phyloP scores from a whole-genome alignment of 495 filamentous ascomycete genomes.

The Xylaria telfairii region DNA sequence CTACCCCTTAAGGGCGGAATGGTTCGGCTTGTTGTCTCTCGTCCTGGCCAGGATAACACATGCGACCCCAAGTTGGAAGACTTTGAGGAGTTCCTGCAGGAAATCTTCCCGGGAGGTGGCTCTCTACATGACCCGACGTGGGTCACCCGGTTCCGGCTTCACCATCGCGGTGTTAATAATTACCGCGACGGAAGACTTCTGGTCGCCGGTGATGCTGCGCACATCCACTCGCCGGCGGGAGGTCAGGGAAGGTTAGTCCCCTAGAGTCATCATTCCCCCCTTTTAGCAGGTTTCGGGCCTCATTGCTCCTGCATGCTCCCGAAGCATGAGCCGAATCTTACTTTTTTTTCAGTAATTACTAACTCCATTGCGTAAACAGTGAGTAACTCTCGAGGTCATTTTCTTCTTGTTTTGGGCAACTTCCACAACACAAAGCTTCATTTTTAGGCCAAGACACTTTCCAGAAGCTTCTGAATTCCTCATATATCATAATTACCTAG shows the following conservation, averaged over 20 bases:
- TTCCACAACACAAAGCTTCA: too few species aligned
- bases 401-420: too few species aligned
- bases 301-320: too few species aligned
- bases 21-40: slow-evolving; percentile 42
- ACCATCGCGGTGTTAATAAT: slow-evolving; percentile 40
- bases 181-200: slow-evolving; percentile 53
- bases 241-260: slow-evolving; percentile 61
- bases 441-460: too few species aligned
- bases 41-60: slow-evolving; percentile 6
- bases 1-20: slow-evolving; percentile 40
- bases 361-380: too few species aligned
- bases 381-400: too few species aligned
- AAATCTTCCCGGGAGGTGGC: slow-evolving; percentile 38
- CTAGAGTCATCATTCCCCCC: too few species aligned
- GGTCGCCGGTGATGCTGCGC: slow-evolving; percentile 63
- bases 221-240: slow-evolving; percentile 60
- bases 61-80: slow-evolving; percentile 35
- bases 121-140: slow-evolving; percentile 39
- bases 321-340: too few species aligned
- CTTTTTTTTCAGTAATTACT: too few species aligned
- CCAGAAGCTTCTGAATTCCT: too few species aligned
- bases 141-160: slow-evolving; percentile 45
- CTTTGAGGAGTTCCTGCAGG: slow-evolving; percentile 34
- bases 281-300: too few species aligned
- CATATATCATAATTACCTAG: too few species aligned